Percentiles rank a stretch among this genome's conserved stretches.
phyloP scores from a whole-genome alignment of 768 basidiomycete species.

The Pulveroboletus sp. region DNA sequence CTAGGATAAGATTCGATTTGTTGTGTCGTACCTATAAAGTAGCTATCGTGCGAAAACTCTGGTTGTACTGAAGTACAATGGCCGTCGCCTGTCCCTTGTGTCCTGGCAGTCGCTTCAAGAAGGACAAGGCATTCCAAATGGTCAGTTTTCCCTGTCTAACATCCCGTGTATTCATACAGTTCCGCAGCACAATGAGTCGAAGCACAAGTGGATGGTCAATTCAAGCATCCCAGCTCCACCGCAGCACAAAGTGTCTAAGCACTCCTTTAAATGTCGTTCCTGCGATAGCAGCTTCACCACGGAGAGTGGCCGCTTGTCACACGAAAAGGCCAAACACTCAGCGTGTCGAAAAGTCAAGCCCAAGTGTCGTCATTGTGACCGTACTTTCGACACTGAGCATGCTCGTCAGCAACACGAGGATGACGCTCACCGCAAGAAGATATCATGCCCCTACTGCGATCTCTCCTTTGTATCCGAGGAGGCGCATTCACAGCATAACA shows the following conservation, averaged over 20 bases:
- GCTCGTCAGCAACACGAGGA: conserved; percentile 10
- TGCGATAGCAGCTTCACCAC: conserved; percentile 9
- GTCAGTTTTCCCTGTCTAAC: conserved; percentile 10
- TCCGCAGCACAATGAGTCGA: conserved; percentile 14
- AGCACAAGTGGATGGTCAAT: no score
- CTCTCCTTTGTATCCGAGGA: neutral
- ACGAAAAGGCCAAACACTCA: conserved; percentile 9
- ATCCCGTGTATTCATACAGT: neutral
- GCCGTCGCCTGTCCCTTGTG: conserved; percentile 14
- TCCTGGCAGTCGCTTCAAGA: conserved; percentile 15
- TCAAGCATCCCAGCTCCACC: neutral
- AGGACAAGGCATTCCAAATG: conserved; percentile 6
- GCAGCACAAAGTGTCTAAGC: conserved; percentile 14
- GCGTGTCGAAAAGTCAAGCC: no score
- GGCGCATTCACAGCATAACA: neutral
- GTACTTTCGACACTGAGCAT: conserved; percentile 2
- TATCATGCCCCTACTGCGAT: conserved; percentile 7
- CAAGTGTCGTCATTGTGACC: conserved; percentile 7
- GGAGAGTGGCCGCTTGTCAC: neutral
- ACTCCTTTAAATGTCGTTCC: conserved; percentile 14
- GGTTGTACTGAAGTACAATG: conserved; percentile 15
- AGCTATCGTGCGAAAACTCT: conserved; percentile 13
- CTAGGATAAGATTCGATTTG: no score
- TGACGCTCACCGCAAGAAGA: neutral
- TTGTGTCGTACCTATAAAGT: no score